phyloP scores from a whole-genome alignment of 169 alveolate genomes.

The Cryptosporidium xiaoi region DNA sequence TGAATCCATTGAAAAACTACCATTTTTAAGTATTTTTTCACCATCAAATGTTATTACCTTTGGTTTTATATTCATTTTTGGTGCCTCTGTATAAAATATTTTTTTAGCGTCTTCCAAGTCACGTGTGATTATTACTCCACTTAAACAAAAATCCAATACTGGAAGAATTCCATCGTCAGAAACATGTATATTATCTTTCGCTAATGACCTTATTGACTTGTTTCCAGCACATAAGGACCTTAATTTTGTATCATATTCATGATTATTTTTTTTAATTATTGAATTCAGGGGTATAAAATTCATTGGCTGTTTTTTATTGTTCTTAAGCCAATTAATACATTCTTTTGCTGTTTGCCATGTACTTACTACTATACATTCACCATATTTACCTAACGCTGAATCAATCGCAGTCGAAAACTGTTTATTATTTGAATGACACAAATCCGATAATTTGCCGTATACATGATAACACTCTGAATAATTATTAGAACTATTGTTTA shows the following conservation, averaged over 20 bases:
- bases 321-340: constrained; percentile 53
- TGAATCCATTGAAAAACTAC: constrained; percentile 38
- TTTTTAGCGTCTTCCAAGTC: constrained; percentile 39
- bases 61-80: constrained; percentile 30
- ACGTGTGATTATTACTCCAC: constrained; percentile 34
- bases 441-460: constrained; percentile 52
- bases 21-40: constrained; percentile 65
- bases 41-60: constrained; percentile 64
- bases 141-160: constrained; percentile 19
- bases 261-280: neutral
- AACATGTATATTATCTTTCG: constrained; percentile 53
- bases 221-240: constrained; percentile 39
- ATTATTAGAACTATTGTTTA: neutral
- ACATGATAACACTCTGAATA: constrained; percentile 4
- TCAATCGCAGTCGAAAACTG: constrained; percentile 22
- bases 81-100: constrained; percentile 67
- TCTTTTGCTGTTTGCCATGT: constrained; percentile 58
- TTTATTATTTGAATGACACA: constrained; percentile 66
- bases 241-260: constrained; percentile 15
- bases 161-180: constrained; percentile 69
- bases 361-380: constrained; percentile 40
- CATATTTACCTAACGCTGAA: constrained; percentile 50
- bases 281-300: constrained; percentile 58
- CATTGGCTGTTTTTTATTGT: constrained; percentile 29
- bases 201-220: constrained; percentile 43